These are phyloP conservation scores for Centella asiatica DNA, from an alignment of 129 eudicot genomes.

Conservation along the genomic window DNA sequence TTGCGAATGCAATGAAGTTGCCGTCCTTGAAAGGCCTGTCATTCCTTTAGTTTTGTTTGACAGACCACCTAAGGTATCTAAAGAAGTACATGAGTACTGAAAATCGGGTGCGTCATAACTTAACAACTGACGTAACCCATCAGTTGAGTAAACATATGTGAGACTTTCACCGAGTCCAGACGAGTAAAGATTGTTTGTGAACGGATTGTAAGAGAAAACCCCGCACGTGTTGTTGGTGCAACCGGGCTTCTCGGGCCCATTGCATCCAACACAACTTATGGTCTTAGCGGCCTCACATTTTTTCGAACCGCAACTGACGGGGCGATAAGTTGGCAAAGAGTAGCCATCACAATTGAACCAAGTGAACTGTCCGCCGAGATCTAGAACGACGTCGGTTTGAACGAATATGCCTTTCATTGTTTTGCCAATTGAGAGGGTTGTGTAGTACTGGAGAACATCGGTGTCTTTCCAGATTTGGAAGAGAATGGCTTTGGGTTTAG, in stretches of 20 bases:
- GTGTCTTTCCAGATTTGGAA: no score
- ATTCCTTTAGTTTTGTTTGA: slow-evolving; percentile 1
- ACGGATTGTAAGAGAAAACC: slow-evolving; percentile 20
- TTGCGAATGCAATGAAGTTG: not conserved
- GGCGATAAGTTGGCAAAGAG: slow-evolving; percentile 26
- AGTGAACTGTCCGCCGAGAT: slow-evolving; percentile 22
- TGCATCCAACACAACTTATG: slow-evolving; percentile 24
- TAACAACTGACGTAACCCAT: not conserved
- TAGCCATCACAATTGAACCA: slow-evolving; percentile 30
- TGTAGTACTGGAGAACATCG: no score
- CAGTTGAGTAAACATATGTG: not conserved
- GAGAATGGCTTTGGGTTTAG: no score
- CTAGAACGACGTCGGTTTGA: no score
- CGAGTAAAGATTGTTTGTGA: slow-evolving; percentile 2
- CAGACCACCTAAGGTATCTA: not conserved
- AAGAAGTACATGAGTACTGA: slow-evolving; percentile 1
- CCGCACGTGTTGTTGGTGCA: slow-evolving; percentile 41
- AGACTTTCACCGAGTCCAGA: not conserved
- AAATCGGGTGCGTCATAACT: not conserved
- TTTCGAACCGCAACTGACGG: slow-evolving; percentile 14
- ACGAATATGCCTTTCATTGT: no score
- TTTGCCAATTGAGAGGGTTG: no score
- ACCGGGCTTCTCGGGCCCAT: slow-evolving; percentile 19
- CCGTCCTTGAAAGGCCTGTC: not conserved
- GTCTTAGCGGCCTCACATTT: slow-evolving; percentile 15